Evolutionary conservation across 805 yeast species (phyloP).

Genomic region (Ogataea paradorogensis): DNA sequence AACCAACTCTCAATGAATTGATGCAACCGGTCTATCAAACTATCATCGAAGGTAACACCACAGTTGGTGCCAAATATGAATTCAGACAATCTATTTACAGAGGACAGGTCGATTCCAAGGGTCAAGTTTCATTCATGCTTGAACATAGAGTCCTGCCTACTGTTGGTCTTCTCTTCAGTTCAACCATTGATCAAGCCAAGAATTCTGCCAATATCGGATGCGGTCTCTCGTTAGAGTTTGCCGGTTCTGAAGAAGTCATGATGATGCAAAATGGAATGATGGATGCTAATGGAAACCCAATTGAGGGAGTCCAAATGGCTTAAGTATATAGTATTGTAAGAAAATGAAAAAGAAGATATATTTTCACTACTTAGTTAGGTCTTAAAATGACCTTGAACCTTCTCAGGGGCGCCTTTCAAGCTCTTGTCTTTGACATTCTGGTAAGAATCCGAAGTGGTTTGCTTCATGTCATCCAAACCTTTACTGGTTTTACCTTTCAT

Average conservation of each 20-base stretch:
- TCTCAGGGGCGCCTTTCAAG: constrained; percentile 69
- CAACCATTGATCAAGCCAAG: constrained; percentile 88
- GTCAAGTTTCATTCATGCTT: constrained; percentile 86
- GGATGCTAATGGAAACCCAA: constrained; percentile 82
- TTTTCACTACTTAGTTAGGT: constrained; percentile 40
- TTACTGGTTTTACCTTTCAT: constrained; percentile 61
- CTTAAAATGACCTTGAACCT: constrained; percentile 55
- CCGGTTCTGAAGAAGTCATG: constrained; percentile 89
- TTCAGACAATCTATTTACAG: constrained; percentile 95
- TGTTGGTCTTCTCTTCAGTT: constrained; percentile 77
- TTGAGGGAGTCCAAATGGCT: constrained; percentile 59
- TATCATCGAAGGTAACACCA: constrained; percentile 85
- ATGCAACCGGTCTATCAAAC: constrained; percentile 80
- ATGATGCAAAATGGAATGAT: constrained; percentile 86
- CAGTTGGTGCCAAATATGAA: constrained; percentile 96
- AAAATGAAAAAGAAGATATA: background rate
- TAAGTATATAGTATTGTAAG: constrained; percentile 28
- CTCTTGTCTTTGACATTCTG: constrained; percentile 67
- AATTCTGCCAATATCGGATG: constrained; percentile 81
- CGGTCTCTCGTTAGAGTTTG: constrained; percentile 93
- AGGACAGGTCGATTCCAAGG: constrained; percentile 88
- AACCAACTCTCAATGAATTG: constrained; percentile 70
- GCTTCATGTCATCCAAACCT: constrained; percentile 67
- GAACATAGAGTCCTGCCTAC: constrained; percentile 95
- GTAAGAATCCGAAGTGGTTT: constrained; percentile 59